phyloP scores from a whole-genome alignment of 345 rosid genomes.

The Bruguiera gymnorhiza region DNA sequence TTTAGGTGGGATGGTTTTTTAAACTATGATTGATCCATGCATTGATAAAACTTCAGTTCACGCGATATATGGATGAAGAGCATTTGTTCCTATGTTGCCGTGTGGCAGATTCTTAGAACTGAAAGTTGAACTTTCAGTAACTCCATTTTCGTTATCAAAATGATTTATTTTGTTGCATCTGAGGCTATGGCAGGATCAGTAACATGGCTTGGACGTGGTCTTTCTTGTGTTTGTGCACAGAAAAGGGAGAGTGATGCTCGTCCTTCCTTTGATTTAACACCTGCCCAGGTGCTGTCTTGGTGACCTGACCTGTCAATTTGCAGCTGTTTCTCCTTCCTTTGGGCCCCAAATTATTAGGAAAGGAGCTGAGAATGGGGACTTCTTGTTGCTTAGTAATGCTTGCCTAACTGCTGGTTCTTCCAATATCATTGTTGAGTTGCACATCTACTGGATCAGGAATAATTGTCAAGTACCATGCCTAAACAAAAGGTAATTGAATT shows the following conservation, averaged over 20 bases:
- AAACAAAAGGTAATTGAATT: neutral
- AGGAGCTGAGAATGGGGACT: neutral
- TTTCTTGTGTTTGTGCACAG: conserved; percentile 98
- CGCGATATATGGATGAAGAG: no score
- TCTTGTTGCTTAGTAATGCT: neutral
- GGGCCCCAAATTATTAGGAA: neutral
- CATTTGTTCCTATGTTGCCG: conserved; percentile 1
- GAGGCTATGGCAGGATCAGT: conserved; percentile 99
- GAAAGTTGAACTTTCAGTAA: conserved; percentile 15
- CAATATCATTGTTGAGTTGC: no score
- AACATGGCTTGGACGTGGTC: conserved; percentile 96
- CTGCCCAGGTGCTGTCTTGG: conserved; percentile 58
- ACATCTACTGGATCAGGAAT: no score
- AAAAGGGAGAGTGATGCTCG: conserved; percentile 77
- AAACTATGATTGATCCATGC: no score
- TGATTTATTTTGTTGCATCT: conserved; percentile 59
- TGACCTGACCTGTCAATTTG: neutral
- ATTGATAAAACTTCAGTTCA: no score
- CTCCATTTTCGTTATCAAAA: conserved; percentile 21
- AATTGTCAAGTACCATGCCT: no score
- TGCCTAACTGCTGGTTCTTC: neutral
- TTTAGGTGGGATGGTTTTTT: neutral
- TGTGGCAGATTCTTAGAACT: conserved; percentile 2
- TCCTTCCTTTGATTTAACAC: conserved; percentile 94
- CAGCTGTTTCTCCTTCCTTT: neutral